Percentiles rank a stretch among this genome's conserved stretches.
phyloP scores from a whole-genome alignment of 352 stramenopile genomes.

The Pythium insidiosum region DNA sequence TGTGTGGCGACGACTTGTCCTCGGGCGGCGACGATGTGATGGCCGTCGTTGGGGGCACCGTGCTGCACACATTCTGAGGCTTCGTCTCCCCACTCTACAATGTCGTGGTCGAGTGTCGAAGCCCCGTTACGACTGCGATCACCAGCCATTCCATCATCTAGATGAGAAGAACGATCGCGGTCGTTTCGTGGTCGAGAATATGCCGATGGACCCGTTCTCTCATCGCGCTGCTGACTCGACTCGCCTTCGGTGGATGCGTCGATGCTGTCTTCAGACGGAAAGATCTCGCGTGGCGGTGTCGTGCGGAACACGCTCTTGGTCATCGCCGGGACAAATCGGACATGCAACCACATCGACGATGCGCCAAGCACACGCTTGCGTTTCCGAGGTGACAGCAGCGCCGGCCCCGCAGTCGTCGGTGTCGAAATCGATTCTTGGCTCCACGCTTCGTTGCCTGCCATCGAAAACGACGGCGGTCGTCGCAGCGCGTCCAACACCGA shows the following conservation, averaged over 20 bases:
- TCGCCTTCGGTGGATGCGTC: constrained; percentile 26
- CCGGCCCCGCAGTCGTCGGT: background rate
- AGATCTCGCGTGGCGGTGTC: constrained; percentile 5
- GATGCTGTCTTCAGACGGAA: constrained; percentile 28
- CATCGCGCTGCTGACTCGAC: background rate
- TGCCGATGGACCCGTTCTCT: background rate
- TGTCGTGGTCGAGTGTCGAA: no score
- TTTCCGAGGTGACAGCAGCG: background rate
- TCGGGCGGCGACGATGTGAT: constrained; percentile 30
- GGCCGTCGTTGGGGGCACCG: constrained; percentile 23
- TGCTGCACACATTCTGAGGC: background rate
- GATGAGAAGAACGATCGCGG: background rate
- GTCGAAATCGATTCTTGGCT: no score
- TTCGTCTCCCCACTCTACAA: constrained; percentile 7
- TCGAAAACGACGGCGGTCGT: no score
- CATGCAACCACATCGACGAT: constrained; percentile 17
- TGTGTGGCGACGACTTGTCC: constrained; percentile 58
- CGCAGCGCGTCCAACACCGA: no score
- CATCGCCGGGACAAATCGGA: constrained; percentile 15
- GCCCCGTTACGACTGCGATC: no score
- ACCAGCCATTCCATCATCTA: no score
- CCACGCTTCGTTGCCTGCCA: no score
- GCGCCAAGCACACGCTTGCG: constrained; percentile 9
- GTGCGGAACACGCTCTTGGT: constrained; percentile 5
- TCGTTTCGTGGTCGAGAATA: background rate